These are phyloP conservation scores for Scedosporium dehoogii DNA, from an alignment of 2,329 filamentous ascomycete genomes.

Conservation along the genomic window DNA sequence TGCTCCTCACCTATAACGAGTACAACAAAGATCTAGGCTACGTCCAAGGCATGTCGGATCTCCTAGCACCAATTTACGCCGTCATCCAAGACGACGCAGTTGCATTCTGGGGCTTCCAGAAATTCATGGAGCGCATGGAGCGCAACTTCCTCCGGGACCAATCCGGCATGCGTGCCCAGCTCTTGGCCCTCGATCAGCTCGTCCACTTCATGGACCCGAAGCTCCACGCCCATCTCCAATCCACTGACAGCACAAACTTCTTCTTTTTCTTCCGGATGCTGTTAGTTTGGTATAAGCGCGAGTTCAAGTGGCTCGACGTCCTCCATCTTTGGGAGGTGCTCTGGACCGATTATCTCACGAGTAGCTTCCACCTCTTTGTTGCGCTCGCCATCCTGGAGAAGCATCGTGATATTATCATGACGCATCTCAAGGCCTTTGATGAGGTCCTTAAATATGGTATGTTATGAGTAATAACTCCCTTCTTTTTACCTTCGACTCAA, in stretches of 20 bases:
- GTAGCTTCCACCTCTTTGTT: conserved; percentile 89
- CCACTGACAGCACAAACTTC: conserved; percentile 93
- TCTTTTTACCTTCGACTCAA: background rate
- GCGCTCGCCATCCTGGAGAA: conserved; percentile 92
- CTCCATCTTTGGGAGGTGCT: conserved; percentile 82
- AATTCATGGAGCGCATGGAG: conserved; percentile 98
- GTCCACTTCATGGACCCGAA: conserved; percentile 95
- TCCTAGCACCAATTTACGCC: conserved; percentile 90
- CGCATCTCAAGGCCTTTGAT: conserved; percentile 87
- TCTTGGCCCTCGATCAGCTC: conserved; percentile 84
- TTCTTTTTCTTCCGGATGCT: conserved; percentile 99
- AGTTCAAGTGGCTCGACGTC: conserved; percentile 84
- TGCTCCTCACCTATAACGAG: conserved; percentile 97
- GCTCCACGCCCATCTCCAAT: conserved; percentile 81
- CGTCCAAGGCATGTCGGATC: conserved; percentile 97
- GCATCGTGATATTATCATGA: conserved; percentile 93
- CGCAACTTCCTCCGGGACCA: conserved; percentile 93
- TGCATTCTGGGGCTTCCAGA: conserved; percentile 92
- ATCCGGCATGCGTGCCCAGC: conserved; percentile 88
- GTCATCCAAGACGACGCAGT: conserved; percentile 95
- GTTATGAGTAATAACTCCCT: conserved; percentile 19
- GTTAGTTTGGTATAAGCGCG: conserved; percentile 96
- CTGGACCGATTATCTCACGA: conserved; percentile 87
- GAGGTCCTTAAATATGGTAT: conserved; percentile 92
- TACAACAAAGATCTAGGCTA: conserved; percentile 94